Conservation (phyloP, 495 filamentous ascomycete species). For the Neurospora pannonica region DNA sequence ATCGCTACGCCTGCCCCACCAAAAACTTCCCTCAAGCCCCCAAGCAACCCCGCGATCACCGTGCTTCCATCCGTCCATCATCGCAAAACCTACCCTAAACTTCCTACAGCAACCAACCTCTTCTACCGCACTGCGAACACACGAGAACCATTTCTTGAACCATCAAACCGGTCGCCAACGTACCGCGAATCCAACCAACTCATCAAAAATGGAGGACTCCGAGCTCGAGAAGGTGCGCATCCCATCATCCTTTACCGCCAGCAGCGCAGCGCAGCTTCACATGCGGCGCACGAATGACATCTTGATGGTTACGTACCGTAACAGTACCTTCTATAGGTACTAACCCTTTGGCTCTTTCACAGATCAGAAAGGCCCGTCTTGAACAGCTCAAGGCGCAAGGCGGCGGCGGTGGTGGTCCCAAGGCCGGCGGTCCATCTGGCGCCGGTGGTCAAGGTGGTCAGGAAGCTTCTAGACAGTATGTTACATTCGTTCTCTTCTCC, state of each 20-base stretch:
- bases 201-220: slow-evolving; percentile 62
- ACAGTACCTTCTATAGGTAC: neutral
- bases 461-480: slow-evolving; percentile 56
- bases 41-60: slow-evolving; percentile 15
- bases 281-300: neutral
- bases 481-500: neutral
- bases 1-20: slow-evolving; percentile 3
- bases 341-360: neutral
- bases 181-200: neutral
- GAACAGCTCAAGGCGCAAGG: slow-evolving; percentile 78
- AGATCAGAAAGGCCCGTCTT: slow-evolving; percentile 85
- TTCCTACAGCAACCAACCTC: neutral
- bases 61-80: neutral
- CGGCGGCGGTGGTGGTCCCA: slow-evolving; percentile 26
- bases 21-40: slow-evolving; percentile 2
- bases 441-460: slow-evolving; percentile 42
- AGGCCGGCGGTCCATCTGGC: slow-evolving; percentile 29
- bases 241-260: no score
- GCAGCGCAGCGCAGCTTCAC: neutral
- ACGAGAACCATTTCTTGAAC: neutral
- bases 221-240: slow-evolving; percentile 66
- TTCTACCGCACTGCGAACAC: no score
- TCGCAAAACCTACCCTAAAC: neutral
- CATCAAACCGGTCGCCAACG: neutral
- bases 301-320: neutral